Evolutionary conservation across 2,329 filamentous ascomycete genomes (phyloP), one percentile per base, ranked within the genome.

Genomic region (Thermoascus crustaceus): DNA sequence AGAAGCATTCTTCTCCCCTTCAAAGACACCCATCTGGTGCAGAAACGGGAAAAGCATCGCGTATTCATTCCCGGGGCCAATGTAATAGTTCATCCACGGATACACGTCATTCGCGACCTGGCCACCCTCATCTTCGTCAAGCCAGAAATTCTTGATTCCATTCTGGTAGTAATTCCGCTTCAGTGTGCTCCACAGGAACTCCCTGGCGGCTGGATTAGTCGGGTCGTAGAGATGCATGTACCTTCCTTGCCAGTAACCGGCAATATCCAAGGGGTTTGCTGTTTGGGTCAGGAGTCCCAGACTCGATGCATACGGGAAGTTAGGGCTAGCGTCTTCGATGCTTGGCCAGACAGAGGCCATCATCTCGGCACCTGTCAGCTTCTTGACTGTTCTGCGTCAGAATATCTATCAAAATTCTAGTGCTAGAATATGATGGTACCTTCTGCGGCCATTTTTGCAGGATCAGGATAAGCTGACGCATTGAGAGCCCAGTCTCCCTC

Each of bases 261-360:
- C 69, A 1, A 69, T 68, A 0, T 75, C 66, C 14, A 76, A 58
- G 1, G 78, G 78, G 4, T 76, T 67, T 40, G 82, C 78, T 6
- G 64, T 66, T 0, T 75, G 70, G 40, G 82, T 76, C 2, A 82
- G 66, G 3, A 72, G 64, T 0, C 78, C 78, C 7, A 67, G 64
- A 37, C 76, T 72, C 0, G 78, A 56, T 75, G 82, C 80, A 42
- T 80, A 71, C 0, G 65, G 46, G 47, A 72, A 81, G 50, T 80
- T 80, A 26, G 76, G 72, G 0, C 71, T 76, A 2, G 54, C 49
- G 8, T 64, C 67, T 35, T 81, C 75, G 1, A 82, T 76, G 0
- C 76, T 81, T 0, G 78, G 78, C 78, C 79, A 82, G 44, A 82
- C 72, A 0, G 76, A 80, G 0, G 82, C 75, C 76, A 82, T 82